phyloP scores from a whole-genome alignment of 495 filamentous ascomycete genomes.

The Lasiosphaeria hispida region DNA sequence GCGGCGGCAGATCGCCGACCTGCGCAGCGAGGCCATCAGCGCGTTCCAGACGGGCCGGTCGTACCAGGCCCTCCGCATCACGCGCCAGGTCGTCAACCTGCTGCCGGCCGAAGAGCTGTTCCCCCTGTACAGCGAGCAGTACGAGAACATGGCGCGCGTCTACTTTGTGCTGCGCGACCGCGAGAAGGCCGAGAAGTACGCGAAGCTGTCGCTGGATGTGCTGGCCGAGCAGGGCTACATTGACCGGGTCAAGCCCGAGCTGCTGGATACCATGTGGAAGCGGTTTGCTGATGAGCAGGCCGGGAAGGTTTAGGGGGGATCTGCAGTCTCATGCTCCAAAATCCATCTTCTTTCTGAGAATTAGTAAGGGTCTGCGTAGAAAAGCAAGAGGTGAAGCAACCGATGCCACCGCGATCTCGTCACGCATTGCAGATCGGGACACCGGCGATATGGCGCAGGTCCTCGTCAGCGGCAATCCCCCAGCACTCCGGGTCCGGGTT shows the following conservation, averaged over 20 bases:
- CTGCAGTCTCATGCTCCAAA: no score
- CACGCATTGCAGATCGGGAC: no score
- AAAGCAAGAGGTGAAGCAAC: no score
- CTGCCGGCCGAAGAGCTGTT: conserved; percentile 34
- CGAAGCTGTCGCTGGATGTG: conserved; percentile 31
- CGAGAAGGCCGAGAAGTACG: conserved; percentile 34
- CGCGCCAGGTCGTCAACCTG: conserved; percentile 31
- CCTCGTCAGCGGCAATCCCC: no score
- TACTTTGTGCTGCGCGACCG: conserved; percentile 36
- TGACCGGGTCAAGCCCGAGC: background rate
- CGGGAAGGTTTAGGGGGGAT: no score
- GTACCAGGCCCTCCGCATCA: conserved; percentile 36
- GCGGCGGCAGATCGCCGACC: conserved; percentile 29
- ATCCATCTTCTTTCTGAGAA: no score
- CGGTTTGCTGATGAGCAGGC: conserved; percentile 21
- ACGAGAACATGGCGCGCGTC: conserved; percentile 40
- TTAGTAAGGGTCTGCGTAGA: no score
- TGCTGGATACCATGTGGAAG: conserved; percentile 14
- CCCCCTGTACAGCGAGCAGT: conserved; percentile 36
- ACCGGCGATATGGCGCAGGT: no score
- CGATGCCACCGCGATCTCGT: no score
- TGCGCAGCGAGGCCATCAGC: conserved; percentile 31
- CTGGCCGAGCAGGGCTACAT: conserved; percentile 30
- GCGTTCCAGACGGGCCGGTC: conserved; percentile 30
- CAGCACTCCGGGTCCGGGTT: no score